Evolutionary conservation across 805 yeast genomes (phyloP).

Genomic region (Zygoascus tannicola): DNA sequence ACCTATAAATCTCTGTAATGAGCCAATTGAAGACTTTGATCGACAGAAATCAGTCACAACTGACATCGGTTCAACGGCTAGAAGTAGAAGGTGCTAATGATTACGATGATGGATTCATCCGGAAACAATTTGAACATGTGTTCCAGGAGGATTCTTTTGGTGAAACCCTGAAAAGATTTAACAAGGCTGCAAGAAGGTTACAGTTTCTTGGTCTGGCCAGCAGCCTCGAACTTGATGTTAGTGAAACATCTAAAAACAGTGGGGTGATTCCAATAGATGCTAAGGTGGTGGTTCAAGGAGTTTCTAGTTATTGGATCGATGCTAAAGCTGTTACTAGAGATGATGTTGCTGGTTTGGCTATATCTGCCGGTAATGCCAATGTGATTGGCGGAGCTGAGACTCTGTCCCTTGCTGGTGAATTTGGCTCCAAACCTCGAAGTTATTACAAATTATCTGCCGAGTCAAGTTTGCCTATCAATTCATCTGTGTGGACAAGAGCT

Average conservation of each 20-base stretch:
- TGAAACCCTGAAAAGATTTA: conserved; percentile 18
- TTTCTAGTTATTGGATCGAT: conserved; percentile 2
- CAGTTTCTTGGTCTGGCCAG: conserved; percentile 9
- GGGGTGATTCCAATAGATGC: conserved; percentile 7
- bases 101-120: conserved; percentile 21
- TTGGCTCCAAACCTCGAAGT: conserved; percentile 38
- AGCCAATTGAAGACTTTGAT: conserved; percentile 6
- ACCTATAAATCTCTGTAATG: no score
- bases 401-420: conserved; percentile 38
- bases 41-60: conserved; percentile 21
- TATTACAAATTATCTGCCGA: conserved; percentile 39
- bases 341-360: conserved; percentile 12
- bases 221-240: conserved; percentile 5
- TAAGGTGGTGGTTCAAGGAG: conserved; percentile 8
- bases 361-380: conserved; percentile 46
- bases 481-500: conserved; percentile 43
- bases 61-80: conserved; percentile 22
- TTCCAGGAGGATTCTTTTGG: conserved; percentile 16
- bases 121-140: conserved; percentile 22
- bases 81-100: conserved; percentile 21
- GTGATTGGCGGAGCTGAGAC: conserved; percentile 54
- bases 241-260: background rate
- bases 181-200: conserved; percentile 15
- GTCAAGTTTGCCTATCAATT: conserved; percentile 40
- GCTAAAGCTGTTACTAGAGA: conserved; percentile 9